Evolutionary conservation across 2,329 filamentous ascomycete species (phyloP).

Genomic region (Diplodia sapinea): DNA sequence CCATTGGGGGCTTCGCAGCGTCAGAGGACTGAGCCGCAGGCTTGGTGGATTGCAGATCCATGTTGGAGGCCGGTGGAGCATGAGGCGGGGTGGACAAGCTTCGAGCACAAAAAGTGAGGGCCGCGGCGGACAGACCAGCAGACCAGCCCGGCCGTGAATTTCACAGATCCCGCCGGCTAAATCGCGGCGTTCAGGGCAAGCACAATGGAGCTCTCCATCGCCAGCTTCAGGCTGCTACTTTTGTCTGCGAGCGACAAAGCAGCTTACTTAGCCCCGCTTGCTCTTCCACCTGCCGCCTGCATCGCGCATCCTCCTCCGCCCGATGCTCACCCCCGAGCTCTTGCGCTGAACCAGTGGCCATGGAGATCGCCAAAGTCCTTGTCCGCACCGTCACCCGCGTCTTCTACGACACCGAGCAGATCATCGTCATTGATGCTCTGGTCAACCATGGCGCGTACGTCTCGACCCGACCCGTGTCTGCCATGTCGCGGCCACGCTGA

Average conservation of each 20-base stretch:
- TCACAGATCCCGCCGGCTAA: conserved; percentile 5
- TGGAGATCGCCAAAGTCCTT: conserved; percentile 76
- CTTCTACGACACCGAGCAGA: conserved; percentile 85
- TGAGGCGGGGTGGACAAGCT: conserved; percentile 30
- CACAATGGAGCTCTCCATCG: neutral
- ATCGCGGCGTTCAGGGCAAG: neutral
- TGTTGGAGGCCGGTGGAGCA: conserved; percentile 37
- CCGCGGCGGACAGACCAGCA: neutral
- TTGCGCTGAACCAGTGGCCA: conserved; percentile 40
- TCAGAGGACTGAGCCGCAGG: neutral
- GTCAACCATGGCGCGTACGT: conserved; percentile 73
- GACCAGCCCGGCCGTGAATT: conserved; percentile 4
- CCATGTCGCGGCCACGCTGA: conserved; percentile 31
- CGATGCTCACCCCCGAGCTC: conserved; percentile 6
- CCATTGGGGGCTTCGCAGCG: conserved; percentile 37
- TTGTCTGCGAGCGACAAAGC: too few relatives aligned
- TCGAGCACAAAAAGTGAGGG: conserved; percentile 13
- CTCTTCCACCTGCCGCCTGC: neutral
- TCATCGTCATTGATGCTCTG: conserved; percentile 81
- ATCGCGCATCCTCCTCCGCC: conserved; percentile 4
- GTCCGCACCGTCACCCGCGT: conserved; percentile 85
- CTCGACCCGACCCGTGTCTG: conserved; percentile 18
- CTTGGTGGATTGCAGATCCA: conserved; percentile 39
- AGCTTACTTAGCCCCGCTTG: neutral
- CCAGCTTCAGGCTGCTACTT: neutral